A percentile compares a stretch with the other conserved stretches of the same genome.
Conservation (phyloP, 129 eudicot genomes). For the Erigeron canadensis region DNA sequence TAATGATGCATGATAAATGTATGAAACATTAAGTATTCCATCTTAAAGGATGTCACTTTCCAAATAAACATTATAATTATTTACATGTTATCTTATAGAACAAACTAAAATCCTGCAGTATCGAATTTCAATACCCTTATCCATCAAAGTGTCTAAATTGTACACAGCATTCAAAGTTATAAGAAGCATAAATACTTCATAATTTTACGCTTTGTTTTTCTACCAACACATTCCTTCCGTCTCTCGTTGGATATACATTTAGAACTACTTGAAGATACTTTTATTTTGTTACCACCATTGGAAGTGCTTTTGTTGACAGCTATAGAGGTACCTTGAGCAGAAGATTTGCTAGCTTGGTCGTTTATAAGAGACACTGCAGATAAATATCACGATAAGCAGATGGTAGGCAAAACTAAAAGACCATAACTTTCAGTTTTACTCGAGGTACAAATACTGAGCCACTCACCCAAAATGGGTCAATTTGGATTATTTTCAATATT, state of each 20-base stretch:
- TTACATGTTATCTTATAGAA: conserved; percentile 9
- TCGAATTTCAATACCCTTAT: neutral
- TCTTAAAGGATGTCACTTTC: conserved; percentile 12
- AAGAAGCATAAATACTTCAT: conserved; percentile 50
- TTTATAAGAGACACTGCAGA: conserved; percentile 30
- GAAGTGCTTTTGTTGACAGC: conserved; percentile 20
- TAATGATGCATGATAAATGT: neutral
- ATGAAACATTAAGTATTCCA: neutral
- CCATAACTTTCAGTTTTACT: neutral
- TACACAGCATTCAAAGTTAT: conserved; percentile 26
- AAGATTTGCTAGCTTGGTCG: conserved; percentile 18
- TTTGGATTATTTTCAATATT: neutral
- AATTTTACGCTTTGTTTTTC: conserved; percentile 39
- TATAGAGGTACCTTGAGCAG: conserved; percentile 25
- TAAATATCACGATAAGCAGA: conserved; percentile 17
- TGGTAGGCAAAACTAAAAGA: neutral
- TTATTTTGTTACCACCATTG: conserved; percentile 16
- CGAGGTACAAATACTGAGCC: neutral
- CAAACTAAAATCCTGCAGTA: neutral
- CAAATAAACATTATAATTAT: conserved; percentile 2
- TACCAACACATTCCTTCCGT: conserved; percentile 28
- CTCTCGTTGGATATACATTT: conserved; percentile 19
- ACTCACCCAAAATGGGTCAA: neutral
- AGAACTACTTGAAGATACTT: conserved; percentile 24
- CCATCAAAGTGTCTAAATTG: neutral